These are phyloP conservation scores for Madurella mycetomatis DNA, from an alignment of 2,329 filamentous ascomycete species.

Conservation along the genomic window DNA sequence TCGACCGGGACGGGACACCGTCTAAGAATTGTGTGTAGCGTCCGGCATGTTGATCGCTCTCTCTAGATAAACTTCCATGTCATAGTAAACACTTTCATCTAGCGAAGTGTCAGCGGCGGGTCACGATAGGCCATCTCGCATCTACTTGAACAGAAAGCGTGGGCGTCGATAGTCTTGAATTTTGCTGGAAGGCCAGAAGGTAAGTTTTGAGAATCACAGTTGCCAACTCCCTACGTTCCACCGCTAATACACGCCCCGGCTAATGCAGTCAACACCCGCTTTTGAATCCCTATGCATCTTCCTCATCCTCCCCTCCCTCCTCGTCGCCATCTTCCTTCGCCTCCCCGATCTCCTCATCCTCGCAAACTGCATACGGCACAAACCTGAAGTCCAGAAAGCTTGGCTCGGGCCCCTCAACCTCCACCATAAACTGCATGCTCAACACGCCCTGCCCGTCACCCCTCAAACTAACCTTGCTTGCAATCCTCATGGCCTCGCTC, in stretches of 20 bases:
- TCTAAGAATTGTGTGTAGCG: too few species aligned
- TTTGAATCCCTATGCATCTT: not conserved
- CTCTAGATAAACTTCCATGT: too few species aligned
- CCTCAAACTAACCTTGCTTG: constrained; percentile 86
- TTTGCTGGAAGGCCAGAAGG: too few species aligned
- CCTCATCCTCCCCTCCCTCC: constrained; percentile 27
- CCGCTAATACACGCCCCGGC: not conserved
- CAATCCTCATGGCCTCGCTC: constrained; percentile 85
- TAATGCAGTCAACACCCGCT: not conserved
- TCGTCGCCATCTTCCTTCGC: constrained; percentile 36
- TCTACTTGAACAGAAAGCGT: too few species aligned
- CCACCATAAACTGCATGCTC: constrained; percentile 94
- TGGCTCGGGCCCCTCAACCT: constrained; percentile 64
- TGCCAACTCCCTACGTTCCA: too few species aligned
- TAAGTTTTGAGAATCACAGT: too few species aligned
- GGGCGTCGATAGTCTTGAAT: too few species aligned
- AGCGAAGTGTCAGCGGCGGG: too few species aligned
- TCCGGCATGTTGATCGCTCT: too few species aligned
- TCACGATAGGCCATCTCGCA: too few species aligned
- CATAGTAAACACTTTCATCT: too few species aligned
- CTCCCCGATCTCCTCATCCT: constrained; percentile 50
- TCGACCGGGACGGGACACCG: too few species aligned
- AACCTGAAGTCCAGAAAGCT: constrained; percentile 82
- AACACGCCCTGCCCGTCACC: constrained; percentile 86
- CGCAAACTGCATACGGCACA: constrained; percentile 61